Evolutionary conservation across 345 rosid species (phyloP).

Genomic region (Trapa bicornis): DNA sequence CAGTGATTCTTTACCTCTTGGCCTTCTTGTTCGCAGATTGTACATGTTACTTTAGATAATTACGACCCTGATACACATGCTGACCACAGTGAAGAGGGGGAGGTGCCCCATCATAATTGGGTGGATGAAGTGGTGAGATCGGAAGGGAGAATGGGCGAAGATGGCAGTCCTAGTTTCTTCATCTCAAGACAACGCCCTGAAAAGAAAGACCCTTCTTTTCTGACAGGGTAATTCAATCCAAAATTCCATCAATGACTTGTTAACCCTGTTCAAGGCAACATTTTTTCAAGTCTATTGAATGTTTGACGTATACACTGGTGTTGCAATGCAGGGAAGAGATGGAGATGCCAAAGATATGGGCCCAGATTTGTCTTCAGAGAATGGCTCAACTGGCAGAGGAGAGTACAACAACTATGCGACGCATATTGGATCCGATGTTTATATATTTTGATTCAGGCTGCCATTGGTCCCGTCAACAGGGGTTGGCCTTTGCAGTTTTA

Average conservation of each 20-base stretch:
- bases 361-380: conserved; percentile 83
- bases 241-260: neutral
- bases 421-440: conserved; percentile 74
- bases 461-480: conserved; percentile 71
- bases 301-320: neutral
- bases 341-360: conserved; percentile 86
- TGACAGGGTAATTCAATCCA: conserved; percentile 49
- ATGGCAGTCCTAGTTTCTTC: conserved; percentile 42
- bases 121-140: conserved; percentile 89
- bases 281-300: neutral
- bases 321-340: conserved; percentile 53
- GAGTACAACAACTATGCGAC: conserved; percentile 74
- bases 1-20: conserved; percentile 3
- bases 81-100: conserved; percentile 44
- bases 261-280: neutral
- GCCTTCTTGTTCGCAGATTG: conserved; percentile 35
- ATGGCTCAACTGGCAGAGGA: conserved; percentile 88
- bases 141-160: conserved; percentile 61
- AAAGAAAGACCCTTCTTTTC: conserved; percentile 61
- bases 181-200: conserved; percentile 45
- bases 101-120: conserved; percentile 70
- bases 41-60: conserved; percentile 64
- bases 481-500: conserved; percentile 56
- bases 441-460: conserved; percentile 53
- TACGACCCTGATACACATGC: conserved; percentile 40